Evolutionary conservation across 2,329 filamentous ascomycete species (phyloP), one percentile per base, ranked within the genome.

Genomic region (Alternaria conjuncta): DNA sequence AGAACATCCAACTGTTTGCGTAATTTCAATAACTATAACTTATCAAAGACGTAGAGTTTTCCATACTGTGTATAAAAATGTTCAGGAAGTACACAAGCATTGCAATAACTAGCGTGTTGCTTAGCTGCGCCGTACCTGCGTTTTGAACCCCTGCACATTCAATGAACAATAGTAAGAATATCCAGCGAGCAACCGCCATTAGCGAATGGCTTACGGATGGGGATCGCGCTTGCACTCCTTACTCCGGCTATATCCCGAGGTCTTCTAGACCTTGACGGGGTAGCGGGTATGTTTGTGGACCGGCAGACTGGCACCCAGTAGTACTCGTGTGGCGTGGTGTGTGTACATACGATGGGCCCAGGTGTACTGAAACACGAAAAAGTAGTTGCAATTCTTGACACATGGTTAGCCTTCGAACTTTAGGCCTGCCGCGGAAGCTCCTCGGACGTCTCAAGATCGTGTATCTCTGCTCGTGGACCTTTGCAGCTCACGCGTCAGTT

Each of bases 61-160:
- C 0, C 6, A 36, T 5, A 36, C 3, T 5, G 7, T 5, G 13
- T 0, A 15, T 0, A 4, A 36, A 8, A 4, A 2, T 9, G 3
- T 3, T 15, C 1, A 15, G 3, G 3, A 8, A 15, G 15, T 15
- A 15, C 7, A 36, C 13, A 36, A 36, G 30, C 32, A n/a, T 36
- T 36, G 32, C 13, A 9, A n/a, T n/a, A 36, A n/a, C 32, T 36
- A 36, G 13, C 15, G 32, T 36, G 30, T 36, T 36, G 30, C 30
- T 36, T 36, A 9, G 7, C 30, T 36, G 7, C 13, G 30, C 30
- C 30, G 30, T 36, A 36, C 30, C 30, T 36, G 30, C 30, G 7
- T 36, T 32, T 36, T 15, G 8, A 4, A 8, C 30, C 30, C 30
- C 8, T 15, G 30, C 30, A 36, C 30, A 36, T 36, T 9, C 3